These are phyloP conservation scores for Cladosporium cucumerinum DNA, from an alignment of 2,329 filamentous ascomycete genomes.

Conservation along the genomic window DNA sequence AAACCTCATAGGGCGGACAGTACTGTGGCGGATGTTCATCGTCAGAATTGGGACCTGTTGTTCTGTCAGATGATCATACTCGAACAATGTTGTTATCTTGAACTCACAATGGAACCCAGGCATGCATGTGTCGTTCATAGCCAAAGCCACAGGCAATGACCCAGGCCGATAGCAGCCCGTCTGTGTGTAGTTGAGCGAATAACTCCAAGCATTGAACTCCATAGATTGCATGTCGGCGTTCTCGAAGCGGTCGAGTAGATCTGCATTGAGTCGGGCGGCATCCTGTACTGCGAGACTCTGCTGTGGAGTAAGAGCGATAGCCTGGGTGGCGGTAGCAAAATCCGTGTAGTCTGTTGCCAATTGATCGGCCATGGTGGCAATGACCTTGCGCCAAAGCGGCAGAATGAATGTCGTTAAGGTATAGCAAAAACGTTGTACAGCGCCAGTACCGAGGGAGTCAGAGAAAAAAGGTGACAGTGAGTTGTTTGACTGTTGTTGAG, in stretches of 20 bases:
- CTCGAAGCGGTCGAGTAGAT: slow-evolving; percentile 9
- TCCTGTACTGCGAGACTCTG: slow-evolving; percentile 11
- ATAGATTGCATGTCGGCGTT: slow-evolving; percentile 24
- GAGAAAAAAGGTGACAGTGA: not conserved
- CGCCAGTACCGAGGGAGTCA: not conserved
- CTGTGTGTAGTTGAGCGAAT: slow-evolving; percentile 22
- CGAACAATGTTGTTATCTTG: not conserved
- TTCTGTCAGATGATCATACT: not conserved
- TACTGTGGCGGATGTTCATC: slow-evolving; percentile 31
- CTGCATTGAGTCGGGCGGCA: not conserved
- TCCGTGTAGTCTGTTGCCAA: not conserved
- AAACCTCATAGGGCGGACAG: slow-evolving; percentile 30
- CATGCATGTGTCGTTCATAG: slow-evolving; percentile 30
- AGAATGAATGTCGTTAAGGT: slow-evolving; percentile 15
- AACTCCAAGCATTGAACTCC: slow-evolving; percentile 21
- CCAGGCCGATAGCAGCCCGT: slow-evolving; percentile 21
- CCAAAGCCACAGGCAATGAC: slow-evolving; percentile 29
- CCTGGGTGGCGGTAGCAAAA: not conserved
- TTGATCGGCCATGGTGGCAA: slow-evolving; percentile 4
- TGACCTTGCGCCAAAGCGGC: not conserved
- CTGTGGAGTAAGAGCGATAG: slow-evolving; percentile 2
- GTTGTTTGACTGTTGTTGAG: not conserved
- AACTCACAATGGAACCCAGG: slow-evolving; percentile 29
- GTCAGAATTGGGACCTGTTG: slow-evolving; percentile 28
- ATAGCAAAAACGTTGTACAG: not conserved